Base-by-base conservation (phyloP, 106 monocot species). In the Cymbidium sinense region DNA sequence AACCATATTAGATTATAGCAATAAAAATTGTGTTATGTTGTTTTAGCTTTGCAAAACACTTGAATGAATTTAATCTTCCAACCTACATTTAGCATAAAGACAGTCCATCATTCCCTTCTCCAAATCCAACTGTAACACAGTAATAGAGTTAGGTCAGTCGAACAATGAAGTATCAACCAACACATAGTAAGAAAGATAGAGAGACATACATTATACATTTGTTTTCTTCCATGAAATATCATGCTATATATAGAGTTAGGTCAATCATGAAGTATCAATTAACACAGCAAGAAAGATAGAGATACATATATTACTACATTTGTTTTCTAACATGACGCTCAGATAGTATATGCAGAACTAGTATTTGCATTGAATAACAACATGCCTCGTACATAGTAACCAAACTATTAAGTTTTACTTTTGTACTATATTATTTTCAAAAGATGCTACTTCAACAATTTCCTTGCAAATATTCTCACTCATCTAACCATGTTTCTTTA, bases 81-180 rank as follows among this genome's bases (percentile, higher is more conserved):
- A 91, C 90, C 81, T 50, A 99, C 99, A 99, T 90, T 99, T 94
- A 77, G 99, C 95, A 93, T 99, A 99, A 6, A 99, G 88, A 76
- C 99, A 99, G 71, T 99, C 95, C 92, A 99, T 88, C 99, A 99
- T 98, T 77, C 86, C 98, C 28, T 94, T 94, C 80, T 94, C 92
- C 83, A 98, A 78, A 86, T 98, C 96, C 83, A 98, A 80, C 96
- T 98, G 76, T 74, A 90, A 31, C 29, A 31, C 52, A 28, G 44
- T 44, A 27, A 74, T 13, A 25, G 74, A 44, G 37, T 36, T 69
- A 71, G 1, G 1, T 44, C 44, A 74, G 27, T 74, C 9, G 47
- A 44, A 13, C 3, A 44, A 44, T 74, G 25, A 43, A 47, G 11
- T 37, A 74, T 74, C 41, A 44, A 43, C 30, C 47, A 44, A 36